Percentiles rank a stretch among this genome's conserved stretches.
phyloP scores from a whole-genome alignment of 352 stramenopile species.

The Aphanomyces stellatus region DNA sequence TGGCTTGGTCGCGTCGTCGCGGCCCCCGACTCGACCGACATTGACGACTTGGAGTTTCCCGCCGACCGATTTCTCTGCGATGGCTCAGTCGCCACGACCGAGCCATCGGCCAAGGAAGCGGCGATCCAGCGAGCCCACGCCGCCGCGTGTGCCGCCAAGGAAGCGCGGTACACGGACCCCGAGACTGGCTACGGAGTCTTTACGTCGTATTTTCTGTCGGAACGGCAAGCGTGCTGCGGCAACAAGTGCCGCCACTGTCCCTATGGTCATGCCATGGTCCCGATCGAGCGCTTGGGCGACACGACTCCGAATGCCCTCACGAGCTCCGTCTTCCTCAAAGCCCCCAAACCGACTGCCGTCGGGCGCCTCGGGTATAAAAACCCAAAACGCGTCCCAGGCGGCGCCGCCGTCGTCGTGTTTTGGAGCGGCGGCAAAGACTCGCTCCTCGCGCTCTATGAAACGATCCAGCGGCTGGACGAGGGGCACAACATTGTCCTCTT shows the following conservation, averaged over 20 bases:
- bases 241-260: slow-evolving; percentile 87
- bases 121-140: slow-evolving; percentile 65
- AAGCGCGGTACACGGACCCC: slow-evolving; percentile 80
- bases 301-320: slow-evolving; percentile 9
- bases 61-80: slow-evolving; percentile 25
- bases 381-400: slow-evolving; percentile 9
- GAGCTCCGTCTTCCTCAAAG: slow-evolving; percentile 30
- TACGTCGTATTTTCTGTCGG: slow-evolving; percentile 62
- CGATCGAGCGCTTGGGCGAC: slow-evolving; percentile 8
- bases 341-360: slow-evolving; percentile 26
- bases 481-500: slow-evolving; percentile 65
- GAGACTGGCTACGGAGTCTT: slow-evolving; percentile 82
- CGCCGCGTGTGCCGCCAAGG: slow-evolving; percentile 47
- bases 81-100: background rate
- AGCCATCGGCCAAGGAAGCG: background rate
- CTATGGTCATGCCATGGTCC: slow-evolving; percentile 78
- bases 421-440: slow-evolving; percentile 88
- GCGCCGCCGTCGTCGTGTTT: slow-evolving; percentile 78
- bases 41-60: slow-evolving; percentile 26
- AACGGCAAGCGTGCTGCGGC: slow-evolving; percentile 82
- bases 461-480: slow-evolving; percentile 27
- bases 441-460: slow-evolving; percentile 58
- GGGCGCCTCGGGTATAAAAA: slow-evolving; percentile 3
- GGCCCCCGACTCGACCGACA: too few relatives aligned
- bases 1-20: slow-evolving; percentile 40